phyloP scores from a whole-genome alignment of 2,329 filamentous ascomycete genomes.

The Cladosporium sp. region DNA sequence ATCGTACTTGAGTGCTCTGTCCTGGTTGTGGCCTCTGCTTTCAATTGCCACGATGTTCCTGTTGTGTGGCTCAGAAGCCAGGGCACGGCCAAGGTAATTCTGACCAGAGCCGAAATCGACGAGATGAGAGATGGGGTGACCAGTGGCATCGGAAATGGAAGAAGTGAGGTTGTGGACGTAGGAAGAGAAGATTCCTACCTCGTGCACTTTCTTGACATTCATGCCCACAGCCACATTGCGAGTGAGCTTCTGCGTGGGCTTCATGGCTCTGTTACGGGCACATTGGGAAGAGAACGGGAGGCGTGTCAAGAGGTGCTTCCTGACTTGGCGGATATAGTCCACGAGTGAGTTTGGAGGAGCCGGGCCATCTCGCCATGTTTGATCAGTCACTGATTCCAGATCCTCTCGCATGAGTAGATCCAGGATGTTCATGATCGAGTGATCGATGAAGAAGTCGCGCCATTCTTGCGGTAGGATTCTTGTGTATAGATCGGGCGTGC shows the following conservation, averaged over 20 bases:
- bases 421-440: slow-evolving; percentile 73
- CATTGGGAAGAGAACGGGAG: slow-evolving; percentile 49
- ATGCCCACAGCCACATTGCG: slow-evolving; percentile 80
- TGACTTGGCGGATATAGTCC: slow-evolving; percentile 70
- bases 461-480: slow-evolving; percentile 75
- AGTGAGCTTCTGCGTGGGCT: slow-evolving; percentile 58
- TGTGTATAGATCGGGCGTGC: slow-evolving; percentile 78
- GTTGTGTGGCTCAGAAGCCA: slow-evolving; percentile 84
- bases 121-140: slow-evolving; percentile 70
- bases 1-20: slow-evolving; percentile 80
- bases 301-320: slow-evolving; percentile 61
- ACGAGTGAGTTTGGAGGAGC: slow-evolving; percentile 60
- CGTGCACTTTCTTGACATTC: slow-evolving; percentile 94
- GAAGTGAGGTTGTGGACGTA: slow-evolving; percentile 71
- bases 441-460: slow-evolving; percentile 72
- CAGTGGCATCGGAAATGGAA: slow-evolving; percentile 51
- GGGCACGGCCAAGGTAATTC: slow-evolving; percentile 86
- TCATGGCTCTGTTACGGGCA: slow-evolving; percentile 32
- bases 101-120: slow-evolving; percentile 96
- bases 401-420: slow-evolving; percentile 81
- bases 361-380: slow-evolving; percentile 45
- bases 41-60: slow-evolving; percentile 89
- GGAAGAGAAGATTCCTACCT: slow-evolving; percentile 85
- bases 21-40: slow-evolving; percentile 80
- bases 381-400: slow-evolving; percentile 45